Base-by-base conservation (phyloP, 495 filamentous ascomycete genomes). In the Hyaloscypha variabilis region DNA sequence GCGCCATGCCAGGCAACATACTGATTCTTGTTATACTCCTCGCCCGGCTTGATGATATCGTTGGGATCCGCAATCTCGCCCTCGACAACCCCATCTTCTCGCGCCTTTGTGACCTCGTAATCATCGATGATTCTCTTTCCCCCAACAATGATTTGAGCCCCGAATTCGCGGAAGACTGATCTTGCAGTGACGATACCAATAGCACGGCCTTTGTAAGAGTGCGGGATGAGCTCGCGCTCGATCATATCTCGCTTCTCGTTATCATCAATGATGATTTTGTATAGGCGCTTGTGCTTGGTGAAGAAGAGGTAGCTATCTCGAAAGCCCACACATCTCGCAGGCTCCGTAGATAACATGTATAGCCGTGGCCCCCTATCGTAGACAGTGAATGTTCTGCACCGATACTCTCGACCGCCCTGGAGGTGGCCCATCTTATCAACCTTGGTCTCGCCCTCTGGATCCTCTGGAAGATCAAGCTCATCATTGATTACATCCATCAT, bases 1-100 rank as follows among this genome's bases (percentile, higher is more conserved):
- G 95, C 95, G 28, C 95, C 95, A 72, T 97, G 93, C 95, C 95
- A 99, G 19, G 95, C 95, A 2, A 99, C 95, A 71, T 97, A 99
- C 69, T 96, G 93, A 69, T 72, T 71, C 65, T 71, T 71, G 66
- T 68, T 70, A 30, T 77, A 73, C 49, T 69, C 65, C 58, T 71
- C 74, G 21, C 67, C 75, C 14, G 65, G 57, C 56, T 76, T 70
- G 64, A 78, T 71, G 23, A 76, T 76, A 28, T 80, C 77, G 42
- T 90, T 86, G 54, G 92, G 85, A 39, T 90, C 90, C 57, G 92
- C 91, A 14, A 97, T 67, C 64, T 97, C 93, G 61, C 96, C 96
- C 73, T 97, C 94, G 0, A 94, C 85, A 55, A 91, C 88, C 13
- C 94, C 95, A 31, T 90, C 87, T 58, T 87, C 90, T 46, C 87